phyloP scores from a whole-genome alignment of 73 alveolate species.

The Urostyla sp. region DNA sequence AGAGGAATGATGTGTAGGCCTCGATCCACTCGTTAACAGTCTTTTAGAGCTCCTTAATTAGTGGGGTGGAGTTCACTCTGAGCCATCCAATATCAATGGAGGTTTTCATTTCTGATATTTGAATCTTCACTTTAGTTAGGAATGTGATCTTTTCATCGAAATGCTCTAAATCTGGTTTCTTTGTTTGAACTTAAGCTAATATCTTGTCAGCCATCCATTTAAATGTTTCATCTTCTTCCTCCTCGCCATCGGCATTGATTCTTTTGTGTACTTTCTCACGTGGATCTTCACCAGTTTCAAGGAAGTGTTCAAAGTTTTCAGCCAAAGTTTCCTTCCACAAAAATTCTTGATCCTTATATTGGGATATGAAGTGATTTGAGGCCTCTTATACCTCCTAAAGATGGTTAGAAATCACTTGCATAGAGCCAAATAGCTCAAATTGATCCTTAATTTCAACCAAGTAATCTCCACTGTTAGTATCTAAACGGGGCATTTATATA shows the following conservation, averaged over 20 bases:
- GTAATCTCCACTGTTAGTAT: slow-evolving; percentile 95
- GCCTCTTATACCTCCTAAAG: slow-evolving; percentile 88
- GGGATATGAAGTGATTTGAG: slow-evolving; percentile 77
- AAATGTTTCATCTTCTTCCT: slow-evolving; percentile 80
- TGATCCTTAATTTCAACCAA: slow-evolving; percentile 96
- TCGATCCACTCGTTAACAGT: slow-evolving; percentile 92
- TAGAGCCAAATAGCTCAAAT: slow-evolving; percentile 82
- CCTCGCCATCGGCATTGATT: slow-evolving; percentile 80
- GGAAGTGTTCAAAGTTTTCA: slow-evolving; percentile 91
- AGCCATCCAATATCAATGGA: slow-evolving; percentile 96
- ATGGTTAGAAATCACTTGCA: slow-evolving; percentile 66
- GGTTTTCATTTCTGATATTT: slow-evolving; percentile 90
- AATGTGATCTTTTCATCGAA: slow-evolving; percentile 96
- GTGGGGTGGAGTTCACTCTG: slow-evolving; percentile 92
- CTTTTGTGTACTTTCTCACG: slow-evolving; percentile 70
- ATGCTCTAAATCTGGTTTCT: slow-evolving; percentile 90
- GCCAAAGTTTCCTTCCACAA: slow-evolving; percentile 97
- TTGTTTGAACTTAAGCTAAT: slow-evolving; percentile 86
- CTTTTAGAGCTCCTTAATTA: slow-evolving; percentile 87
- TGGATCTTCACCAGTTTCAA: slow-evolving; percentile 85
- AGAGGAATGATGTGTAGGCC: slow-evolving; percentile 92
- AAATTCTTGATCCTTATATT: slow-evolving; percentile 89
- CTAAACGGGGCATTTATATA: slow-evolving; percentile 92
- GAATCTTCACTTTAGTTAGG: slow-evolving; percentile 85
- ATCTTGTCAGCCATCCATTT: slow-evolving; percentile 89